These are phyloP conservation scores for Penicillium lagena DNA, from an alignment of 495 filamentous ascomycete genomes.

Conservation along the genomic window DNA sequence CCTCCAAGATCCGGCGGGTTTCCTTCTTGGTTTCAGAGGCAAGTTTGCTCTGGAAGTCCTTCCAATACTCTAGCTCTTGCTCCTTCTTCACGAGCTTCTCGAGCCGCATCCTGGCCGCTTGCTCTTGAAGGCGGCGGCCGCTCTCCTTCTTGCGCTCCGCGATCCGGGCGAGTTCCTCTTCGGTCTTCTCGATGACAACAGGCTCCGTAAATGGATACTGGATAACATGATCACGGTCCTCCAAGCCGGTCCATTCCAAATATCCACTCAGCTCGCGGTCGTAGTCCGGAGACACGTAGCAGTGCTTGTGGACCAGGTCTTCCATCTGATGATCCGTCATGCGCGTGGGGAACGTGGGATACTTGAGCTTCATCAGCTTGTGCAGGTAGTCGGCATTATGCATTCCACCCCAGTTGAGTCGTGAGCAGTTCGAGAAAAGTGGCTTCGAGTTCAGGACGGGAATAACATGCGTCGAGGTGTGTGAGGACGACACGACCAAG, in stretches of 20 bases:
- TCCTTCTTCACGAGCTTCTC: constrained; percentile 95
- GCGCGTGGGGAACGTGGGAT: constrained; percentile 79
- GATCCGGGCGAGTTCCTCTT: constrained; percentile 82
- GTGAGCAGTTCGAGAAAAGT: constrained; percentile 71
- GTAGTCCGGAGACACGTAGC: constrained; percentile 81
- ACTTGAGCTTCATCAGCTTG: constrained; percentile 88
- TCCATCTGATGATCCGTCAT: constrained; percentile 81
- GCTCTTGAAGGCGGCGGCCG: constrained; percentile 84
- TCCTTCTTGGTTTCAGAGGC: constrained; percentile 80
- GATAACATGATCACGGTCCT: constrained; percentile 80
- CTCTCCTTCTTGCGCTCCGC: constrained; percentile 92
- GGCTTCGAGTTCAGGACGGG: constrained; percentile 83
- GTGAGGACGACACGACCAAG: constrained; percentile 82
- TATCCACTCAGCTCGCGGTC: constrained; percentile 65
- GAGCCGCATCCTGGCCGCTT: constrained; percentile 92
- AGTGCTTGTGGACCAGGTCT: constrained; percentile 79
- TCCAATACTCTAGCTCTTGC: constrained; percentile 90
- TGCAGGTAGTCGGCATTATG: constrained; percentile 84
- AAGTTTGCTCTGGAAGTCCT: constrained; percentile 64
- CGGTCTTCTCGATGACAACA: constrained; percentile 76
- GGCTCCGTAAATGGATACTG: constrained; percentile 94
- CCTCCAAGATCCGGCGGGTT: constrained; percentile 72
- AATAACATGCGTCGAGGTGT: constrained; percentile 93
- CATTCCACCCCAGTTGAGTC: constrained; percentile 91
- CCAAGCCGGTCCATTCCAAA: constrained; percentile 81